A percentile compares a stretch with the other conserved stretches of the same genome.
These are phyloP conservation scores for Fusarium camptoceras DNA, from an alignment of 2,329 filamentous ascomycete genomes.

Conservation along the genomic window DNA sequence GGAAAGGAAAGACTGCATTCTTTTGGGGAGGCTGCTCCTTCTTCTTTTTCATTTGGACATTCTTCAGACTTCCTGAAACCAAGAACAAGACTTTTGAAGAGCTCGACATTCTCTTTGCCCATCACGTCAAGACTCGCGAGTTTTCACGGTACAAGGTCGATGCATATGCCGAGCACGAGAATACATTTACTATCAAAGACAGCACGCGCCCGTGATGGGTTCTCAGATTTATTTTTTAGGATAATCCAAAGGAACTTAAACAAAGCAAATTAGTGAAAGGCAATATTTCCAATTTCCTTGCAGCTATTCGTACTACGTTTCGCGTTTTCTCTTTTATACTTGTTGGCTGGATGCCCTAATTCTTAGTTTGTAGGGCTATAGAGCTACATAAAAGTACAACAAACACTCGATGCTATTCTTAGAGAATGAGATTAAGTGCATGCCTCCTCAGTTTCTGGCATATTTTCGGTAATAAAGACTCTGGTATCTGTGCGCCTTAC, in stretches of 20 bases:
- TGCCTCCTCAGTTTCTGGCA: neutral
- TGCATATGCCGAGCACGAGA: slow-evolving; percentile 30
- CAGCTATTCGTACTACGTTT: neutral
- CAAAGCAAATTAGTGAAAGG: neutral
- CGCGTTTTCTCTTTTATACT: neutral
- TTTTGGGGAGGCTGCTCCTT: slow-evolving; percentile 55
- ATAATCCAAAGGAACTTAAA: neutral
- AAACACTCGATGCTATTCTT: neutral
- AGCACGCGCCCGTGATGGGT: neutral
- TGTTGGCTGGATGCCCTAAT: neutral
- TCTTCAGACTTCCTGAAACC: slow-evolving; percentile 64
- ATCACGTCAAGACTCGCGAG: slow-evolving; percentile 53
- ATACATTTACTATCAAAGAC: slow-evolving; percentile 6
- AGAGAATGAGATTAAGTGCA: neutral
- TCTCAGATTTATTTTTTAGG: neutral
- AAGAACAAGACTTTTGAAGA: slow-evolving; percentile 60
- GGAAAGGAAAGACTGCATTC: slow-evolving; percentile 53
- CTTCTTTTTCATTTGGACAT: slow-evolving; percentile 59
- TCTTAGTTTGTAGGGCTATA: neutral
- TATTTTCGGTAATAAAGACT: neutral
- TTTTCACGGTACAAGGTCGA: slow-evolving; percentile 53
- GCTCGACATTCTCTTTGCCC: slow-evolving; percentile 64
- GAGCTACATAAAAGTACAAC: neutral
- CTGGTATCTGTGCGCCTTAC: neutral
- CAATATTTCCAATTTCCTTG: neutral